Conservation (phyloP, 257 asterid genomes). For the Nicotiana attenuata region DNA sequence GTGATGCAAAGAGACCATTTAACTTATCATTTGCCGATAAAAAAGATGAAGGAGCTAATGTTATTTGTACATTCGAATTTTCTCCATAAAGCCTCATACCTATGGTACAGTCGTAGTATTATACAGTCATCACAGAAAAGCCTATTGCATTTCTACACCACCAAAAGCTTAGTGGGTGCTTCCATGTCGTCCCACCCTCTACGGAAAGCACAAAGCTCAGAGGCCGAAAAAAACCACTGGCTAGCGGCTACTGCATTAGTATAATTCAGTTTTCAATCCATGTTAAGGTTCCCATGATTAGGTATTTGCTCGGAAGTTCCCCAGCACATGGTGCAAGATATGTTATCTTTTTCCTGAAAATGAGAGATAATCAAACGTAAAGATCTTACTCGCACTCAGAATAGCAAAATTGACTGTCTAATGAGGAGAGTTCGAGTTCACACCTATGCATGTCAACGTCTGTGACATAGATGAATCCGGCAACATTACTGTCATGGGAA, state of each 20-base stretch:
- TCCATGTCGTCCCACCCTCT: background rate
- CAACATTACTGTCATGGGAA: slow-evolving; percentile 57
- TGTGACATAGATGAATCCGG: slow-evolving; percentile 91
- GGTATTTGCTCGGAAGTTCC: slow-evolving; percentile 73
- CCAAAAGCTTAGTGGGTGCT: background rate
- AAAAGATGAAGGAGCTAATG: background rate
- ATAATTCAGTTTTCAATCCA: slow-evolving; percentile 65
- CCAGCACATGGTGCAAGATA: slow-evolving; percentile 93
- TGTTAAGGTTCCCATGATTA: slow-evolving; percentile 78
- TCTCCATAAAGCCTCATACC: background rate
- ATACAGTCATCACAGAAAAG: background rate
- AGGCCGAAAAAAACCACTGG: background rate
- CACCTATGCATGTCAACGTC: slow-evolving; percentile 80
- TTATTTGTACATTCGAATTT: background rate
- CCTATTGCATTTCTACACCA: background rate
- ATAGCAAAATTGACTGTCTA: background rate
- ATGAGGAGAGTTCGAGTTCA: slow-evolving; percentile 9
- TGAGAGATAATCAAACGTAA: background rate
- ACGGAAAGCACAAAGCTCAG: background rate
- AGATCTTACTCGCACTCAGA: slow-evolving; percentile 9
- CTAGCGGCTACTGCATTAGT: background rate
- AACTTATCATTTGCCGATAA: background rate
- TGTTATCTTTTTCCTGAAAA: slow-evolving; percentile 69
- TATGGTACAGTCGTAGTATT: background rate
- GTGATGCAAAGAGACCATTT: background rate